Evolutionary conservation across 2,329 filamentous ascomycete species (phyloP), one percentile per base, ranked within the genome.

Genomic region (Ophiosphaerella korrae): DNA sequence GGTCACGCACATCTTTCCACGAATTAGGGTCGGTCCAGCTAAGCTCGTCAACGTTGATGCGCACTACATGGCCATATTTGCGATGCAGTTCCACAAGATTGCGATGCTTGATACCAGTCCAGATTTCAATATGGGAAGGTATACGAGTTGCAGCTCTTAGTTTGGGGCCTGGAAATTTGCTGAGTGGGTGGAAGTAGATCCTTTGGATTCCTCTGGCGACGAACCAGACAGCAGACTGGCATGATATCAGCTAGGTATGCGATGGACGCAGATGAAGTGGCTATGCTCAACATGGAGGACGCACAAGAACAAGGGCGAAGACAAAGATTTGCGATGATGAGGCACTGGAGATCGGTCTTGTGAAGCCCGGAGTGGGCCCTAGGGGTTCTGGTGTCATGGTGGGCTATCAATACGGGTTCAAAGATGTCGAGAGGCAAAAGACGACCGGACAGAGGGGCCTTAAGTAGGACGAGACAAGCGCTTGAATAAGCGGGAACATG

Each of bases 81-180:
- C 62, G 48, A 45, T 78, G 76, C 14, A 77, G 53, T 7, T 75
- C 48, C 21, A 46, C 53, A 14, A 68, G 42, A 7, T 48, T 41
- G 3, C 38, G 37, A 26, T 70, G 58, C 7, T 53, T 46, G 2
- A 42, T 52, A 21, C 74, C 75, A 1, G 26, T 59, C 26, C 57
- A 53, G 1, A 52, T 45, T 14, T 62, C 58, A n/a, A 62, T 46
- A 21, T 66, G 60, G 35, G 69, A 63, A 1, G 73, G 72, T 9
- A 76, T 50, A n/a, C 69, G 63, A 36, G 72, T 70, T 16, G 69
- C 66, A 7, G 72, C 71, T 47, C 62, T 53, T 6, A 73, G 45
- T 34, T 64, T 73, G 1, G 78, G 77, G 2, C 77, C 79, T 8
- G 78, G 78, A 39, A 74, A 77, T 37, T 70, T 71, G 37, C 69